A percentile compares a stretch with the other conserved stretches of the same genome.
Conservation (phyloP, 75 land plant genomes). For the Isoetes taiwanensis region DNA sequence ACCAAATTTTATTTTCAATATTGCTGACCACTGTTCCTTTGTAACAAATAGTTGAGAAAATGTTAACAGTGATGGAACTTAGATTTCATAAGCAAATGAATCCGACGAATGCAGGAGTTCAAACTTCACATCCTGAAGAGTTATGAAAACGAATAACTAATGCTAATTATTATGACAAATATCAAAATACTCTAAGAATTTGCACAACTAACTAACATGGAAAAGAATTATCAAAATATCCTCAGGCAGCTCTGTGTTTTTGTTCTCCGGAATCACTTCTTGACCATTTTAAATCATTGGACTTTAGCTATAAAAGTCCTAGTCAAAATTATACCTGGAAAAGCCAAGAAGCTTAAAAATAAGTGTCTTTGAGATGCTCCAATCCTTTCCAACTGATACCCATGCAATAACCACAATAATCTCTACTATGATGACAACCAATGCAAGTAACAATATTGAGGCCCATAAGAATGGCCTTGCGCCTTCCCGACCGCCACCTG, state of each 20-base stretch:
- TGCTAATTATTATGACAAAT: too few species aligned
- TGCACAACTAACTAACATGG: background rate
- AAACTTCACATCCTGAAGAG: too few species aligned
- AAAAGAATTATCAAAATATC: background rate
- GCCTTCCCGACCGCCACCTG: background rate
- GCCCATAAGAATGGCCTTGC: conserved; percentile 19
- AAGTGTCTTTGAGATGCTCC: background rate
- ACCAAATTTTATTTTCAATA: too few species aligned
- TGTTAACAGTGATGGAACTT: too few species aligned
- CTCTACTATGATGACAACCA: conserved; percentile 10
- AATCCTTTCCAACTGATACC: conserved; percentile 8
- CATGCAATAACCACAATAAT: conserved; percentile 9
- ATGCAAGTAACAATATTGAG: conserved; percentile 14
- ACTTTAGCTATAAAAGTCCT: background rate
- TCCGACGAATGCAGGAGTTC: too few species aligned
- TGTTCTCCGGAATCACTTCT: background rate
- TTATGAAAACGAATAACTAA: too few species aligned
- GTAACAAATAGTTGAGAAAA: too few species aligned
- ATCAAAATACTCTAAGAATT: too few species aligned
- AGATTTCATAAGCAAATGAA: too few species aligned
- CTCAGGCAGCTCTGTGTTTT: background rate
- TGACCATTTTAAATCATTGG: background rate
- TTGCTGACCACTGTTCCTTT: too few species aligned
- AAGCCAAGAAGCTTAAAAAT: conserved; percentile 14
- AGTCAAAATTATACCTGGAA: conserved; percentile 10